These are phyloP conservation scores for Darksidea phi DNA, from an alignment of 495 filamentous ascomycete genomes.

Conservation along the genomic window DNA sequence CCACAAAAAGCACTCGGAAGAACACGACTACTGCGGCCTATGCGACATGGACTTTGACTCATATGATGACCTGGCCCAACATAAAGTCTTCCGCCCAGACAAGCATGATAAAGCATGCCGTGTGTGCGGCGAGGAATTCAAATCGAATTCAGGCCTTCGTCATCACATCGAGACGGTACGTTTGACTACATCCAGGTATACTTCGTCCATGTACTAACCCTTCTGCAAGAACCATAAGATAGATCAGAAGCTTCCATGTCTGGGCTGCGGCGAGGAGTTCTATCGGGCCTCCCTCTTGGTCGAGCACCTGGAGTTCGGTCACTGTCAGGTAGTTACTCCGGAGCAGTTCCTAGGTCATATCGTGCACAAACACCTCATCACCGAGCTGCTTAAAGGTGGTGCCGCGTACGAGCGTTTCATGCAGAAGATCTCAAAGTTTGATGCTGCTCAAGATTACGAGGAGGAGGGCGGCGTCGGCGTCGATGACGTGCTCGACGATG, in stretches of 20 bases:
- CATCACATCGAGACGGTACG: conserved; percentile 51
- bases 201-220: neutral
- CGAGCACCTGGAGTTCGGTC: conserved; percentile 53
- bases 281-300: conserved; percentile 48
- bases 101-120: conserved; percentile 46
- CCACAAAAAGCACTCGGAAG: conserved; percentile 48
- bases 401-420: conserved; percentile 7
- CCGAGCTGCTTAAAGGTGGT: conserved; percentile 32
- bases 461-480: conserved; percentile 32
- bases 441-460: conserved; percentile 25
- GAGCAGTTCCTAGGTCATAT: conserved; percentile 44
- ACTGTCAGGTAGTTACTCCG: conserved; percentile 43
- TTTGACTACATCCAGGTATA: neutral
- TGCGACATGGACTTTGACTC: conserved; percentile 53
- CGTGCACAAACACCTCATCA: conserved; percentile 45
- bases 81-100: conserved; percentile 33
- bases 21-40: conserved; percentile 53
- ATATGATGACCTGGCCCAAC: conserved; percentile 43
- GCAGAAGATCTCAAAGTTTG: conserved; percentile 13
- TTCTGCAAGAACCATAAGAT: conserved; percentile 45
- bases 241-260: conserved; percentile 49
- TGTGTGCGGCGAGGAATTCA: conserved; percentile 54
- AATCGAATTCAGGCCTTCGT: conserved; percentile 48
- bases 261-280: conserved; percentile 49
- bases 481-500: neutral